Evolutionary conservation across 345 rosid species (phyloP), one percentile per base, ranked within the genome.

Genomic region (Salix exigua): DNA sequence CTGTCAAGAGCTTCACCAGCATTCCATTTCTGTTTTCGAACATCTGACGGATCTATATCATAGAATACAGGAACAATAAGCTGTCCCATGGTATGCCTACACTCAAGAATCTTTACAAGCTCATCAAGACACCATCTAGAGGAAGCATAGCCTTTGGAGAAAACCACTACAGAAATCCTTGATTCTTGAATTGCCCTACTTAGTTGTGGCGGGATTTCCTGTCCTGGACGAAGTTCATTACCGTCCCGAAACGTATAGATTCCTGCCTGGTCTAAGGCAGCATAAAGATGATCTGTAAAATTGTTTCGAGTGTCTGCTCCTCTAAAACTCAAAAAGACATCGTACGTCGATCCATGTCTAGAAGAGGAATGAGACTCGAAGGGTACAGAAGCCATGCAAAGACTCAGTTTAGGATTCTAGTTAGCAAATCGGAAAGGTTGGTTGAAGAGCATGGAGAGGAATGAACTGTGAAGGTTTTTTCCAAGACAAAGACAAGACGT

Each of bases 21-120:
- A 30, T 6, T 31, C 3, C 77, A 79, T 3, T 38, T 78, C 62
- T 76, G 79, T 40, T 72, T 72, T 5, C 73, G 73, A 25, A 78
- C 40, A 37, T 71, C 28, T 21, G 71, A 38, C 2, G 71, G 71
- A 10, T 65, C 28, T 7, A 50, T 21, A 35, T 64, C 3, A 2
- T 62, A 53, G n/a, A 28, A 71, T 26, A 40, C 6, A 5, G 66
- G 66, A 67, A 67, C 1, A 9, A 67, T 18, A 5, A 40, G 12
- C 30, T 23, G 50, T 17, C 31, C 51, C 6, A 38, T 38, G 4
- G 50, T 2, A 67, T 67, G 38, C 10, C 21, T 67, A 7, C 30
- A 67, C 18, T 67, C 5, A 21, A 67, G 40, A 26, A 67, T 67
- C 51, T 40, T n/a, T 38, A 7, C 30, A 67, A 67, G 50, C 12